Conservation (phyloP, 106 monocot species). For the Cymbidium sinense region DNA sequence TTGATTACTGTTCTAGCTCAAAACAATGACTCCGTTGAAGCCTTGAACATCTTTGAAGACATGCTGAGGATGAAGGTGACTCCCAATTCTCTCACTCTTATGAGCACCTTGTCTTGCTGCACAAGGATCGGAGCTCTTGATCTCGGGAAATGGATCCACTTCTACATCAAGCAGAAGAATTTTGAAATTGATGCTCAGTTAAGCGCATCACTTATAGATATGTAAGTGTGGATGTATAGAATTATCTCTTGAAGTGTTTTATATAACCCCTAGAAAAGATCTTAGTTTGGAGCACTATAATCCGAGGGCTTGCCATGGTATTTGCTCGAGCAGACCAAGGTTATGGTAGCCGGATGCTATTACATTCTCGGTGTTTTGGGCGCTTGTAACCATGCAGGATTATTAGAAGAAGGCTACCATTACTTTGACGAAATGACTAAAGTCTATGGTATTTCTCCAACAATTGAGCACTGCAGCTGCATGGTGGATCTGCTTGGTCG, state of each 20-base stretch:
- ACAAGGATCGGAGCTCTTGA: conserved; percentile 29
- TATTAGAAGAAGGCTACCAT: too few species aligned
- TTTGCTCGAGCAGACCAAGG: too few species aligned
- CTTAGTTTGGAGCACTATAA: too few species aligned
- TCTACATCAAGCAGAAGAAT: conserved; percentile 27
- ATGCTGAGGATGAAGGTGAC: too few species aligned
- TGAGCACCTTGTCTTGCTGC: conserved; percentile 34
- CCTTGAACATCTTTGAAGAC: conserved; percentile 29
- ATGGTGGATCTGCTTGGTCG: conserved; percentile 41
- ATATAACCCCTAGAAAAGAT: conserved; percentile 23
- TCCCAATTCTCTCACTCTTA: too few species aligned
- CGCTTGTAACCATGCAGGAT: too few species aligned
- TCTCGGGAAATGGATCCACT: too few species aligned
- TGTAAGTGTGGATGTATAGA: conserved; percentile 53
- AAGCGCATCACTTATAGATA: conserved; percentile 32
- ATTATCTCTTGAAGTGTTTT: conserved; percentile 26
- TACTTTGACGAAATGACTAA: too few species aligned
- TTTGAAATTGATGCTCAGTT: conserved; percentile 25
- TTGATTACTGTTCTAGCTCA: conserved; percentile 22
- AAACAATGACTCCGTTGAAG: conserved; percentile 18
- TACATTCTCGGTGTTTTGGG: conserved; percentile 32
- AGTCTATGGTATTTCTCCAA: too few species aligned
- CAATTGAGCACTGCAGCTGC: conserved; percentile 39
- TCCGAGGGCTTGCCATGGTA: conserved; percentile 30
- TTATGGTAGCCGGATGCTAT: conserved; percentile 24